phyloP scores from a whole-genome alignment of 139 green algal species.

The Auxenochlorella pyrenoidosa region DNA sequence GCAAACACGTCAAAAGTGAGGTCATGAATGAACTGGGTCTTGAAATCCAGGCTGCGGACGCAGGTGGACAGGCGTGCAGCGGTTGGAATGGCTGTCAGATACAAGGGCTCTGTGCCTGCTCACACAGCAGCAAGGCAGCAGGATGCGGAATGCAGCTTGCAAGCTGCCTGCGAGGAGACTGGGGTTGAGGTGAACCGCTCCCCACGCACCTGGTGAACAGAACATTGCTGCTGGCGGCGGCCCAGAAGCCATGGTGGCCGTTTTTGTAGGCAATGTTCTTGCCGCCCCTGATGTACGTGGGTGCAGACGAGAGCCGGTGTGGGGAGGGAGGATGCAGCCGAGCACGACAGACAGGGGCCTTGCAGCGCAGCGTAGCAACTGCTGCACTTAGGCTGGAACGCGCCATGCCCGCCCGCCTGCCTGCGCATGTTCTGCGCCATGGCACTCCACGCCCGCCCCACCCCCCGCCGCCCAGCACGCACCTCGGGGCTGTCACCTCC shows the following conservation, averaged over 20 bases:
- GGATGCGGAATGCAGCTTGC: too few species aligned
- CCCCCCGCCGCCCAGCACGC: too few species aligned
- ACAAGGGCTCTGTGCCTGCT: too few species aligned
- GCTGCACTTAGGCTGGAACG: too few species aligned
- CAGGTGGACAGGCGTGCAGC: not conserved
- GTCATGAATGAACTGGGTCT: conserved; percentile 15
- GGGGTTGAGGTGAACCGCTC: not conserved
- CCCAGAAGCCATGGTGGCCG: conserved; percentile 27
- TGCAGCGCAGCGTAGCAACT: not conserved
- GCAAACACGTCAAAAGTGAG: conserved; percentile 13
- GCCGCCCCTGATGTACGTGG: not conserved
- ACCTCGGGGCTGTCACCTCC: not conserved
- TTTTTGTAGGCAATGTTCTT: not conserved
- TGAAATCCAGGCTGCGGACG: not conserved
- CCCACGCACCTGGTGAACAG: conserved; percentile 8
- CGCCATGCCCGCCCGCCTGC: too few species aligned
- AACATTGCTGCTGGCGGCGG: not conserved
- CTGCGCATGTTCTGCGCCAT: too few species aligned
- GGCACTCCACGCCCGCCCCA: too few species aligned
- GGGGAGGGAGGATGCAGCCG: not conserved
- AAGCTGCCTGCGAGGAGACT: too few species aligned
- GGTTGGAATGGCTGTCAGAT: too few species aligned
- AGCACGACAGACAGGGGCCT: not conserved
- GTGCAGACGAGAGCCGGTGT: too few species aligned
- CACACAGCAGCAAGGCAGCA: too few species aligned